Evolutionary conservation across 2,329 filamentous ascomycete genomes (phyloP).

Genomic region (Pseudofabraea citricarpa): DNA sequence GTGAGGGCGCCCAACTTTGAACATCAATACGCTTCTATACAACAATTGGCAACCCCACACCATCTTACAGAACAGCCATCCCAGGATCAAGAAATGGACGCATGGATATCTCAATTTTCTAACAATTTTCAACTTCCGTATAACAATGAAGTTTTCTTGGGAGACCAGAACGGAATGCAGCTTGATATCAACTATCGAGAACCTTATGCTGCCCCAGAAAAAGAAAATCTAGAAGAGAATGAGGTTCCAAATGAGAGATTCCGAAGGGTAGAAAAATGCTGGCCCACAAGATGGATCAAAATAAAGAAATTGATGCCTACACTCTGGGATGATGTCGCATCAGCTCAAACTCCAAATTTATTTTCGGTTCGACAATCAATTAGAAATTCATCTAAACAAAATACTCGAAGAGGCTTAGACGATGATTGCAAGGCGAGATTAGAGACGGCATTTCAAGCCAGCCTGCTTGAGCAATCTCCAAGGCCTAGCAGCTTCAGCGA

Average conservation of each 20-base stretch:
- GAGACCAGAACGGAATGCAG: neutral
- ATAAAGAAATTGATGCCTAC: slow-evolving; percentile 34
- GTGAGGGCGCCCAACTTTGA: too few relatives aligned
- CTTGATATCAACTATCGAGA: neutral
- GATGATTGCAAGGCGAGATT: slow-evolving; percentile 36
- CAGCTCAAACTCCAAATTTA: slow-evolving; percentile 14
- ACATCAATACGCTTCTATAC: too few relatives aligned
- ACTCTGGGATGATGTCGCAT: slow-evolving; percentile 34
- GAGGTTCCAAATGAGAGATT: slow-evolving; percentile 34
- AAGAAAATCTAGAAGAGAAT: neutral
- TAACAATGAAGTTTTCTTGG: neutral
- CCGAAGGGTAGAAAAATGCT: slow-evolving; percentile 35
- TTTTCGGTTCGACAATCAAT: slow-evolving; percentile 16
- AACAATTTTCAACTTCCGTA: neutral
- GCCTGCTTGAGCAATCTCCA: too few relatives aligned
- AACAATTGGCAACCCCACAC: too few relatives aligned
- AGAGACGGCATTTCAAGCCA: slow-evolving; percentile 27
- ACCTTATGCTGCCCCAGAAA: neutral
- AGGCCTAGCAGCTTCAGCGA: slow-evolving; percentile 12
- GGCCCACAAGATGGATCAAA: slow-evolving; percentile 33
- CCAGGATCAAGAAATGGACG: neutral
- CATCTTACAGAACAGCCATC: too few relatives aligned
- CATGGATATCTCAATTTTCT: neutral
- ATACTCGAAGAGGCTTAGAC: slow-evolving; percentile 31
- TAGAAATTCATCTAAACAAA: slow-evolving; percentile 21